A percentile compares a stretch with the other conserved stretches of the same genome.
phyloP scores from a whole-genome alignment of 257 asterid species.

The Przewalskia tangutica region DNA sequence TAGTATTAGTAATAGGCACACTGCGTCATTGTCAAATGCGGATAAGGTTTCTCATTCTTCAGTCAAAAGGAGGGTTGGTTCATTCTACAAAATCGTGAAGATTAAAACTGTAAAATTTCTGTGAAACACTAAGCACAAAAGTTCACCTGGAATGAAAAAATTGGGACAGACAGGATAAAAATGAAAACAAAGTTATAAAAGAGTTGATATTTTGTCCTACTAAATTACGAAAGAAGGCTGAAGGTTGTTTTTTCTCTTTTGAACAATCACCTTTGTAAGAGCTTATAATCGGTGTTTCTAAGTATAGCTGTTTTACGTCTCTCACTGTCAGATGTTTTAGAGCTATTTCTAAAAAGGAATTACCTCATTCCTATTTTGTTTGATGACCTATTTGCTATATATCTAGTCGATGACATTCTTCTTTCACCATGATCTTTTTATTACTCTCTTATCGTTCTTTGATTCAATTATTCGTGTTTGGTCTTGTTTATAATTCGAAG shows the following conservation, averaged over 20 bases:
- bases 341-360: not conserved
- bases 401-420: not conserved
- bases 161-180: not conserved
- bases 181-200: not conserved
- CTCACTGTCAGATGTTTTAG: not conserved
- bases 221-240: not conserved
- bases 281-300: not conserved
- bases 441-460: not conserved
- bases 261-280: not conserved
- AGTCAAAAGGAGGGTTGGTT: not conserved
- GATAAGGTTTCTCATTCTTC: not conserved
- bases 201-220: not conserved
- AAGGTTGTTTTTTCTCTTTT: not conserved
- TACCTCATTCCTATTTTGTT: not conserved
- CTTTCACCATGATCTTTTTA: not conserved
- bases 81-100: not conserved
- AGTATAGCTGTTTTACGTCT: not conserved
- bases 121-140: not conserved
- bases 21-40: not conserved
- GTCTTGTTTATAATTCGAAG: not conserved
- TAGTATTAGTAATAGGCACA: not conserved
- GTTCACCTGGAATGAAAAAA: not conserved
- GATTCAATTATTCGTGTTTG: not conserved
- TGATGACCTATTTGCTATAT: not conserved
- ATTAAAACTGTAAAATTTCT: not conserved